Percentiles rank a stretch among this genome's conserved stretches.
Evolutionary conservation across 305 asterid species (phyloP).

Genomic region (Fraxinus greggii): DNA sequence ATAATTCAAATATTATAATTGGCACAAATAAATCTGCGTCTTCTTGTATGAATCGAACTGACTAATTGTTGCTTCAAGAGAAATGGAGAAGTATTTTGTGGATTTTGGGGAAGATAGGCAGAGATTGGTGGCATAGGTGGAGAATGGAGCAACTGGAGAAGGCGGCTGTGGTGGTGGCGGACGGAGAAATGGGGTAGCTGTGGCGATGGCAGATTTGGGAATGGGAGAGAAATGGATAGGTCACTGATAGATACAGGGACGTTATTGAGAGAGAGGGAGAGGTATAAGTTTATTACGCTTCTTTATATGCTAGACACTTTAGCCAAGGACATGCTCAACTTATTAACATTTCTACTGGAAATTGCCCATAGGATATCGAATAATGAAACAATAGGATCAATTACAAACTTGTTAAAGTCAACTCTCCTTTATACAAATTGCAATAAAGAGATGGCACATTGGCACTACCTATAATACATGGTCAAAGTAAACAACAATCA

Average conservation of each 20-base stretch:
- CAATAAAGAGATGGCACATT: not conserved
- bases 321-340: not conserved
- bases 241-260: too few species aligned
- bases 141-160: too few species aligned
- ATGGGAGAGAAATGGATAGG: too few species aligned
- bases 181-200: too few species aligned
- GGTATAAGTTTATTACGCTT: not conserved
- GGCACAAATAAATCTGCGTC: not conserved
- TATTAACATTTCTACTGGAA: not conserved
- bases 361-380: not conserved
- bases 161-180: too few species aligned
- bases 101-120: too few species aligned
- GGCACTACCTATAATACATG: not conserved
- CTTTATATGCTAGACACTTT: not conserved
- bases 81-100: too few species aligned
- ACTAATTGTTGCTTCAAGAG: too few species aligned
- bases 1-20: not conserved
- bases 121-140: too few species aligned
- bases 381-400: not conserved
- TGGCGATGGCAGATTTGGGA: too few species aligned
- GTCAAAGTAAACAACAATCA: not conserved
- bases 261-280: too few species aligned
- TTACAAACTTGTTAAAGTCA: not conserved
- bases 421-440: not conserved
- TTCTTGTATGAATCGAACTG: too few species aligned